phyloP scores from a whole-genome alignment of 176 grass and related monocot species.

The Hsuehochloa calcarea region DNA sequence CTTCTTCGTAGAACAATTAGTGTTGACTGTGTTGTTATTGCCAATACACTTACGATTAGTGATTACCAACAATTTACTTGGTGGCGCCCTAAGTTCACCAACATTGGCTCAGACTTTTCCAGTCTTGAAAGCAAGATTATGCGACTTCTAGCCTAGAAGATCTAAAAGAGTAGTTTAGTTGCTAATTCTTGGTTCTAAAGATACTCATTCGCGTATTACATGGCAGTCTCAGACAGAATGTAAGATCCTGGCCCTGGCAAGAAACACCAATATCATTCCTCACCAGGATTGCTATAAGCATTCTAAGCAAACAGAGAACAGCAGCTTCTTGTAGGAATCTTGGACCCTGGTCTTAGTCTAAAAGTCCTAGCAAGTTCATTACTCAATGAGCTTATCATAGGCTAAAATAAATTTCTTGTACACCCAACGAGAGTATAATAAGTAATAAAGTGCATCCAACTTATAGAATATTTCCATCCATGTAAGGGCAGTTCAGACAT shows the following conservation, averaged over 20 bases:
- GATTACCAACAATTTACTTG: neutral
- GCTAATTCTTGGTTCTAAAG: neutral
- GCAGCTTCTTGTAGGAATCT: neutral
- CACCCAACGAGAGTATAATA: neutral
- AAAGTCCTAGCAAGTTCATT: neutral
- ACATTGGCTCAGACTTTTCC: neutral
- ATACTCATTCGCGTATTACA: neutral
- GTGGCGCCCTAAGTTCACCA: neutral
- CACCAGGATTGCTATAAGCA: neutral
- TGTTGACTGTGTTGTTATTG: neutral
- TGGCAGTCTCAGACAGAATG: neutral
- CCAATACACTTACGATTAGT: neutral
- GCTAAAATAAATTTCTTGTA: neutral
- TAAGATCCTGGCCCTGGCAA: neutral
- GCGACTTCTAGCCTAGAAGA: neutral
- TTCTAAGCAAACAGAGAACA: neutral
- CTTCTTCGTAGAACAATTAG: conserved; percentile 4
- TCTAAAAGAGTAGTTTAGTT: neutral
- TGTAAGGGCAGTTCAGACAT: neutral
- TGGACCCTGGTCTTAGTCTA: neutral
- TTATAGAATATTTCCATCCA: neutral
- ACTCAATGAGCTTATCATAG: neutral
- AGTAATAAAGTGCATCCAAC: neutral
- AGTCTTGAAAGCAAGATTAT: neutral
- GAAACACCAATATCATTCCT: neutral